Base-by-base conservation (phyloP, 2,329 filamentous ascomycete species). In the Volutella citrinella region DNA sequence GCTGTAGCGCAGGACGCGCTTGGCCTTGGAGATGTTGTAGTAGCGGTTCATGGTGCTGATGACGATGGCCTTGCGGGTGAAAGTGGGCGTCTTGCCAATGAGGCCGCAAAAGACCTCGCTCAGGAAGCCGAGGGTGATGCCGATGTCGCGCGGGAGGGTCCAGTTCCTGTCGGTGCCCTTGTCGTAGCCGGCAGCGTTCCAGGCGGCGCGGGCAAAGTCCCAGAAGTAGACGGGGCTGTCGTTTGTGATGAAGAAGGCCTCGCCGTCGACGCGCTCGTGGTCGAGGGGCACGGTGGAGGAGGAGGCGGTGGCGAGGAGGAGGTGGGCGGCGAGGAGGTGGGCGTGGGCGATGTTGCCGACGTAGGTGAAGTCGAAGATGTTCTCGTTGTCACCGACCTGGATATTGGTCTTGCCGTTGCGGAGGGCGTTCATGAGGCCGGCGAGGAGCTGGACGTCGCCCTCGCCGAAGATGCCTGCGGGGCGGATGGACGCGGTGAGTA, bases 391-490 rank as follows among this genome's bases (percentile, higher is more conserved):
- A 48, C 93, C 93, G 15, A 97, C 75, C 61, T 96, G 86, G 58
- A 93, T 79, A 43, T 76, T 77, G 22, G 87, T 83, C 45, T 86
- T 81, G 51, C 77, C 72, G 42, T 78, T 72, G 39, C 73, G 70
- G 57, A 84, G 84, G 51, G 86, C 79, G 43, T 80, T 76, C 53
- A 95, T 70, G 43, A 96, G 76, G 49, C 83, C 79, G 44, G 82
- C 78, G 20, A 91, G 78, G 11, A 82, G 64, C 56, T 89, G 84
- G 33, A 79, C 78, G 66, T 98, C 93, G 51, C 87, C 87, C 56
- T 93, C 87, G 52, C 91, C 91, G 55, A 95, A 87, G 60, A 97
- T 94, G 47, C 87, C 87, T 10, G 88, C 84, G 7, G 90, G 87
- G 12, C 93, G 86, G 45, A 97, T 76, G 19, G 89, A 74, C 54